Evolutionary conservation across 2,329 filamentous ascomycete genomes (phyloP).

Genomic region (Trichoderma asperellum): DNA sequence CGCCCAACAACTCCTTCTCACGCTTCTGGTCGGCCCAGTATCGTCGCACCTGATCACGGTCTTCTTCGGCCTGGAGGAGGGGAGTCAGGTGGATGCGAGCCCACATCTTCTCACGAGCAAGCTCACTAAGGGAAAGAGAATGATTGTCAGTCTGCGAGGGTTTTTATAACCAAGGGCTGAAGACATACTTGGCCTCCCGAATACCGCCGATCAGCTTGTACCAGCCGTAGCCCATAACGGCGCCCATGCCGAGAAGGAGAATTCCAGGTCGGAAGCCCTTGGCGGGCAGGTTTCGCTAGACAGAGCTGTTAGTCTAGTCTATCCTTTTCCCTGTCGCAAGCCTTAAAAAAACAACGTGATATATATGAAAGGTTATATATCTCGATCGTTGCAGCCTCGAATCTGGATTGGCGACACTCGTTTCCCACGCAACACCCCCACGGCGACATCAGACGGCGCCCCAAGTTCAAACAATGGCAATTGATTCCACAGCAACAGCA

Average conservation of each 20-base stretch:
- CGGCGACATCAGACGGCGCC: fast-evolving
- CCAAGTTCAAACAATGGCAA: background rate
- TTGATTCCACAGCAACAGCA: background rate
- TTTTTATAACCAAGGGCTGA: background rate
- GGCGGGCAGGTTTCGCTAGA: slow-evolving; percentile 85
- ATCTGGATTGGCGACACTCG: background rate
- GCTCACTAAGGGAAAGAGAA: slow-evolving; percentile 64
- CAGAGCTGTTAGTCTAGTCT: background rate
- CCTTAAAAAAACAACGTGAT: background rate
- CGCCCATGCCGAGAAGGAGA: slow-evolving; percentile 75
- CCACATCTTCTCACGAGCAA: slow-evolving; percentile 98
- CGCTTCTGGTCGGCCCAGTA: slow-evolving; percentile 84
- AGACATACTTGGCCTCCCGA: slow-evolving; percentile 84
- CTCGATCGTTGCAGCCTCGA: background rate
- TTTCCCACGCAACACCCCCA: background rate
- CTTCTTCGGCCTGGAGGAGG: slow-evolving; percentile 92
- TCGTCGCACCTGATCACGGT: slow-evolving; percentile 89
- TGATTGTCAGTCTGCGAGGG: background rate
- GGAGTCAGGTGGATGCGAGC: slow-evolving; percentile 92
- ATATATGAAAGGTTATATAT: background rate
- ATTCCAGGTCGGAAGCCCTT: slow-evolving; percentile 84
- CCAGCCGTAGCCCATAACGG: slow-evolving; percentile 87
- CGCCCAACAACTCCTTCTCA: slow-evolving; percentile 88
- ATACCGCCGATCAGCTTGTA: slow-evolving; percentile 82
- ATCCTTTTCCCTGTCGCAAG: background rate